Percentiles rank a stretch among this genome's conserved stretches.
phyloP scores from a whole-genome alignment of 2,329 filamentous ascomycete genomes.

The Trichoderma brevicompactum region DNA sequence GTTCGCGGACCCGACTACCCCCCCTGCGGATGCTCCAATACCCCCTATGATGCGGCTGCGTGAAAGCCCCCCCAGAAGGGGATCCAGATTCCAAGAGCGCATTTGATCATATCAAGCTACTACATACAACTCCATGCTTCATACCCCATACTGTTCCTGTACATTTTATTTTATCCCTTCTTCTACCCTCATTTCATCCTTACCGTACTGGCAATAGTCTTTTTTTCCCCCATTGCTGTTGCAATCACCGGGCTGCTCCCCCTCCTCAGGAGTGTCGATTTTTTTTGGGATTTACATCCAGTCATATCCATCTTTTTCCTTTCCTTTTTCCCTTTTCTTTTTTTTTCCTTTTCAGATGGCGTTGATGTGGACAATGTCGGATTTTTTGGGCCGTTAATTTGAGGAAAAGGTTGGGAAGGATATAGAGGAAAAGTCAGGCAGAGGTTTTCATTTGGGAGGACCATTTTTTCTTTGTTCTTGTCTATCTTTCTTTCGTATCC shows the following conservation, averaged over 20 bases:
- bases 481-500: conserved; percentile 7
- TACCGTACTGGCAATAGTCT: background rate
- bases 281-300: background rate
- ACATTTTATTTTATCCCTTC: conserved; percentile 8
- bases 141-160: conserved; percentile 10
- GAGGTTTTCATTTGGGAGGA: conserved; percentile 19
- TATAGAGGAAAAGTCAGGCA: conserved; percentile 26
- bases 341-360: conserved; percentile 1
- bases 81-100: conserved; percentile 49
- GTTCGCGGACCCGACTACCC: conserved; percentile 43
- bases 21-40: conserved; percentile 44
- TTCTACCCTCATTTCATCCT: background rate
- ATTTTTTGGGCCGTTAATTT: conserved; percentile 10
- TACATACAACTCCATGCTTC: conserved; percentile 15
- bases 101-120: conserved; percentile 38
- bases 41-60: conserved; percentile 42
- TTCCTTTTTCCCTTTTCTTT: conserved; percentile 1
- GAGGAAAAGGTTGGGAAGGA: conserved; percentile 24
- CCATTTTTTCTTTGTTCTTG: conserved; percentile 7
- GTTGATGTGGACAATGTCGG: conserved; percentile 15
- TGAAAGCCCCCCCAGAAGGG: conserved; percentile 42
- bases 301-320: background rate
- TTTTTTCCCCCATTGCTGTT: background rate
- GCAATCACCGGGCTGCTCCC: conserved; percentile 26
- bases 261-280: conserved; percentile 21